Evolutionary conservation across 306 rosid genomes (phyloP).

Genomic region (Abrus precatorius): DNA sequence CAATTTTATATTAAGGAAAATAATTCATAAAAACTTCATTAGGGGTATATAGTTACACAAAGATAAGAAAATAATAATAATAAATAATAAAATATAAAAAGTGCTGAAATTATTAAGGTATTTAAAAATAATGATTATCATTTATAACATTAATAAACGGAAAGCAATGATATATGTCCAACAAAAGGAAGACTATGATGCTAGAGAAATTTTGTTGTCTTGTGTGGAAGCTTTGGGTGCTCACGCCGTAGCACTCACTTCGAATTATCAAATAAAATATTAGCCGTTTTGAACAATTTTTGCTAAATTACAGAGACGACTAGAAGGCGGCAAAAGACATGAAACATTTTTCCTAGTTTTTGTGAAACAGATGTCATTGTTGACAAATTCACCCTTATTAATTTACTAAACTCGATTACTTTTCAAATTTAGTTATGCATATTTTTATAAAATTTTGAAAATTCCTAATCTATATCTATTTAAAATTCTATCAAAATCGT

Average conservation of each 20-base stretch:
- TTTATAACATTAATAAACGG: constrained; percentile 6
- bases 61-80: too few species aligned
- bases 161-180: constrained; percentile 9
- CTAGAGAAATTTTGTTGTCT: constrained; percentile 51
- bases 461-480: background rate
- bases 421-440: background rate
- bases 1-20: background rate
- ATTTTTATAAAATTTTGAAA: background rate
- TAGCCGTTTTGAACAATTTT: constrained; percentile 35
- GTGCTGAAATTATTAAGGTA: too few species aligned
- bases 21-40: too few species aligned
- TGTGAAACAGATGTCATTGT: constrained; percentile 39
- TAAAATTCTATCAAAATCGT: background rate
- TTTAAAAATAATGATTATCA: too few species aligned
- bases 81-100: too few species aligned
- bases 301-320: constrained; percentile 11
- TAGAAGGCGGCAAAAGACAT: constrained; percentile 40
- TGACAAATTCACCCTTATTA: constrained; percentile 7
- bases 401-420: too few species aligned
- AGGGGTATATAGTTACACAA: too few species aligned
- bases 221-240: constrained; percentile 41
- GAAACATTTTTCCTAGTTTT: constrained; percentile 15
- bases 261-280: constrained; percentile 1
- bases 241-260: constrained; percentile 32
- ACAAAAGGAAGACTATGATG: constrained; percentile 30